phyloP scores from a whole-genome alignment of 306 rosid species.

The Rosa lucieae region DNA sequence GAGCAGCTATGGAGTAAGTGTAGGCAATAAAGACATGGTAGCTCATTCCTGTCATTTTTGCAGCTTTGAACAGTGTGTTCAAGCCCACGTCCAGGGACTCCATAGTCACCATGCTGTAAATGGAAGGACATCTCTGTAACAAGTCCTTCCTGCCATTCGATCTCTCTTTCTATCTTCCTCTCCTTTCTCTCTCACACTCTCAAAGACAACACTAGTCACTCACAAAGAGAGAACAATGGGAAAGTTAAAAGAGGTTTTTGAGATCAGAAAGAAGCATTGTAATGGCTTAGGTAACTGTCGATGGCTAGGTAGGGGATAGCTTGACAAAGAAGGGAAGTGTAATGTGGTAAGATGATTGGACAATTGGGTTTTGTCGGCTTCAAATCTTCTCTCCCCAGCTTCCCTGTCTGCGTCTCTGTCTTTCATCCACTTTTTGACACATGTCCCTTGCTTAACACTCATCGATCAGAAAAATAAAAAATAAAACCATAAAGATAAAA shows the following conservation, averaged over 20 bases:
- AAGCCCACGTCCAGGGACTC: slow-evolving; percentile 66
- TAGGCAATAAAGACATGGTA: slow-evolving; percentile 70
- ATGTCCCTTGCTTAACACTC: no score
- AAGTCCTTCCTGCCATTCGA: slow-evolving; percentile 20
- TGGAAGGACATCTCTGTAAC: slow-evolving; percentile 48
- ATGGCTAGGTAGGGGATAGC: no score
- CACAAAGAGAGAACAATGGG: neutral
- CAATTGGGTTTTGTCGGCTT: no score
- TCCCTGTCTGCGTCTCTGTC: no score
- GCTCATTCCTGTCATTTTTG: slow-evolving; percentile 68
- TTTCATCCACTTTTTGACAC: no score
- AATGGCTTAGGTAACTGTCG: no score
- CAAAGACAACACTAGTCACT: neutral
- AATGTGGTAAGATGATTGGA: no score
- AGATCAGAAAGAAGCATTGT: neutral
- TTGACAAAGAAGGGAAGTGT: no score
- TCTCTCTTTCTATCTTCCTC: slow-evolving; percentile 19
- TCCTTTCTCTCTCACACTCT: neutral
- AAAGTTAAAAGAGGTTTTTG: neutral
- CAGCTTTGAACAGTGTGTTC: slow-evolving; percentile 85
- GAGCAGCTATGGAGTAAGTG: slow-evolving; percentile 62
- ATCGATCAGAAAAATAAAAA: no score
- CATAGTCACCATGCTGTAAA: slow-evolving; percentile 59
- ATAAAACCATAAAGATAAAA: no score
- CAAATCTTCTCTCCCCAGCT: no score